Base-by-base conservation (phyloP, 257 asterid genomes). In the Scutellaria baicalensis region DNA sequence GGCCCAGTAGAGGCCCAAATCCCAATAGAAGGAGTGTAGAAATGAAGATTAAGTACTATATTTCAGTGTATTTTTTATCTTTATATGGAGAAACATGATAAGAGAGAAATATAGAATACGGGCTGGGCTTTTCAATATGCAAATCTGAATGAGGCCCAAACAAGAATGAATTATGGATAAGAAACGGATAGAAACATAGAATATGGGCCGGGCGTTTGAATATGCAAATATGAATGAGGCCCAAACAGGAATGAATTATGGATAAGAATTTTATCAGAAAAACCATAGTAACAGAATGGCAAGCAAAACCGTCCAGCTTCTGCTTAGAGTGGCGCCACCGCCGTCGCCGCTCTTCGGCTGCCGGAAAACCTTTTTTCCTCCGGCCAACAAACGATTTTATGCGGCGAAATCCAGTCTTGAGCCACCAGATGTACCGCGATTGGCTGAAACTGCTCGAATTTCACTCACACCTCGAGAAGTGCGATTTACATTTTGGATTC, bases 391-490 rank as follows among this genome's bases (percentile, higher is more conserved):
- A 51, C 78, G 86, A 43, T 80, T 68, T 35, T 76, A 74, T 51
- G 39, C 80, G 0, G 79, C 57, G 33, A 83, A 79, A 69, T 84
- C 87, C 20, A 77, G 84, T 36, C 92, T 91, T 49, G 88, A 87
- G 61, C 86, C 93, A 21, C 94, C 94, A 4, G 78, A 88, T 75
- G 94, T 93, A 44, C 42, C 81, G 40, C 86, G 81, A 48, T 76
- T 93, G 68, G 96, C 97, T 27, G 83, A 85, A 78, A 87, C 96
- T 8, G 96, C 99, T 77, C 91, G 83, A 42, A 91, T 91, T 75
- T 89, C 90, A 51, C 85, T 91, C 66, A 78, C 85, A n/a, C 72
- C 84, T 9, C 64, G 76, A 40, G 70, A 72, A 35, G 70, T 62
- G 12, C 9, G 12, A 62, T 10, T 35, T 43, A 9, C 64, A 42